These are phyloP conservation scores for Casuarina cunninghamiana DNA, from an alignment of 306 rosid species.

Conservation along the genomic window DNA sequence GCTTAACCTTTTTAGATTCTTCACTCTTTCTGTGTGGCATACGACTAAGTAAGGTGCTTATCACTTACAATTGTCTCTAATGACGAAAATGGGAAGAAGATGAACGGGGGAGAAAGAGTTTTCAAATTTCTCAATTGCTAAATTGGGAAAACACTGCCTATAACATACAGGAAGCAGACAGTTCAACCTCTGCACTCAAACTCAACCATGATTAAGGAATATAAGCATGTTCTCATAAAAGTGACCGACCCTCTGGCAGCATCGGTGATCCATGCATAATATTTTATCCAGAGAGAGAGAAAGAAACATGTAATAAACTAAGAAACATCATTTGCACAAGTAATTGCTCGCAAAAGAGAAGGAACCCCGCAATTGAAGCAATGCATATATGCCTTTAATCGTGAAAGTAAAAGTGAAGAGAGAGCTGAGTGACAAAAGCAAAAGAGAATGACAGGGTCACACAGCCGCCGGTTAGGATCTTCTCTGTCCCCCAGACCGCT, in stretches of 20 bases:
- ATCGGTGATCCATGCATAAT: background rate
- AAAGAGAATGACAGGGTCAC: constrained; percentile 27
- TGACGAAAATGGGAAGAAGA: background rate
- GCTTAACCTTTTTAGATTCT: background rate
- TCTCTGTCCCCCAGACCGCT: constrained; percentile 8
- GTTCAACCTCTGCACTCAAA: background rate
- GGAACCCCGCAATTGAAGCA: constrained; percentile 67
- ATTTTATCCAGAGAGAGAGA: background rate
- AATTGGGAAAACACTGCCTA: background rate
- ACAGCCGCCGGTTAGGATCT: constrained; percentile 7
- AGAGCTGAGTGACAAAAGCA: constrained; percentile 33
- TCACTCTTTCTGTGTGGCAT: background rate
- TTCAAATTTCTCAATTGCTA: background rate
- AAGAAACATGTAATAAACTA: background rate
- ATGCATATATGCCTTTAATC: constrained; percentile 68
- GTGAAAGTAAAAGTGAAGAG: constrained; percentile 54
- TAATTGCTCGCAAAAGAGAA: constrained; percentile 5
- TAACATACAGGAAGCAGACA: background rate
- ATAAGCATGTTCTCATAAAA: background rate
- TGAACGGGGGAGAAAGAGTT: background rate
- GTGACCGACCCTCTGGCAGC: background rate
- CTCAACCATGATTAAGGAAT: background rate
- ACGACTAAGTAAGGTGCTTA: no score
- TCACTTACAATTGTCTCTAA: background rate
- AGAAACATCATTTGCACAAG: constrained; percentile 8